Evolutionary conservation across 2,329 filamentous ascomycete genomes (phyloP).

Genomic region (Botryotinia calthae): DNA sequence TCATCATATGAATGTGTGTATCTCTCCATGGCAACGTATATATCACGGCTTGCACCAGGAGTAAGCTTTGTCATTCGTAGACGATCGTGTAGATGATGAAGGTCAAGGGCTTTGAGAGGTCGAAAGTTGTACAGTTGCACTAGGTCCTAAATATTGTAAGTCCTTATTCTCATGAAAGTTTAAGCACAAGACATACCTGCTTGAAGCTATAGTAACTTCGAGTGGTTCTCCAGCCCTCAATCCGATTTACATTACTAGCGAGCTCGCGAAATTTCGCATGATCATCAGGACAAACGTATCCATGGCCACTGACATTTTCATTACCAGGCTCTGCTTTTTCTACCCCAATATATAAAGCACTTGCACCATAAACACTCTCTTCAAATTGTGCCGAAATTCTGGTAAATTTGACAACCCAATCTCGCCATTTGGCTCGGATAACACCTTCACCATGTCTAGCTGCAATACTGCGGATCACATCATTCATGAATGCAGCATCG

Average conservation of each 20-base stretch:
- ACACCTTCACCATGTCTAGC: slow-evolving; percentile 86
- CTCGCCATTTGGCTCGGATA: slow-evolving; percentile 87
- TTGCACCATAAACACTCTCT: slow-evolving; percentile 91
- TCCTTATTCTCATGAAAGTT: slow-evolving; percentile 31
- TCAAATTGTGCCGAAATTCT: slow-evolving; percentile 92
- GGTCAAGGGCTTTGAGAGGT: slow-evolving; percentile 76
- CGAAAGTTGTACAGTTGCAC: slow-evolving; percentile 61
- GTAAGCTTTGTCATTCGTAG: slow-evolving; percentile 78
- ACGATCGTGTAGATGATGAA: slow-evolving; percentile 90
- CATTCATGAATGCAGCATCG: slow-evolving; percentile 84
- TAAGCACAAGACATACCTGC: slow-evolving; percentile 54
- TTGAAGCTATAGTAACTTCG: slow-evolving; percentile 95
- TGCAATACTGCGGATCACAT: slow-evolving; percentile 78
- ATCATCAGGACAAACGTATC: slow-evolving; percentile 93
- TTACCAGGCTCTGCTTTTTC: slow-evolving; percentile 63
- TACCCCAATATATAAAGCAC: slow-evolving; percentile 79
- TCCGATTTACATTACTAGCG: slow-evolving; percentile 84
- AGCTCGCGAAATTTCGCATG: slow-evolving; percentile 77
- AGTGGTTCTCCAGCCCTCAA: slow-evolving; percentile 96
- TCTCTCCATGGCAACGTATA: slow-evolving; percentile 78
- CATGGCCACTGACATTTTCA: slow-evolving; percentile 71
- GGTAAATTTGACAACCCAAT: slow-evolving; percentile 93
- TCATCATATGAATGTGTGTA: slow-evolving; percentile 79
- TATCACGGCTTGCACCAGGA: slow-evolving; percentile 72
- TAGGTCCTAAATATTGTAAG: slow-evolving; percentile 53